Evolutionary conservation across 164 flowering plant genomes (phyloP), one percentile per base, ranked within the genome.

Genomic region (Litsea cubeba): DNA sequence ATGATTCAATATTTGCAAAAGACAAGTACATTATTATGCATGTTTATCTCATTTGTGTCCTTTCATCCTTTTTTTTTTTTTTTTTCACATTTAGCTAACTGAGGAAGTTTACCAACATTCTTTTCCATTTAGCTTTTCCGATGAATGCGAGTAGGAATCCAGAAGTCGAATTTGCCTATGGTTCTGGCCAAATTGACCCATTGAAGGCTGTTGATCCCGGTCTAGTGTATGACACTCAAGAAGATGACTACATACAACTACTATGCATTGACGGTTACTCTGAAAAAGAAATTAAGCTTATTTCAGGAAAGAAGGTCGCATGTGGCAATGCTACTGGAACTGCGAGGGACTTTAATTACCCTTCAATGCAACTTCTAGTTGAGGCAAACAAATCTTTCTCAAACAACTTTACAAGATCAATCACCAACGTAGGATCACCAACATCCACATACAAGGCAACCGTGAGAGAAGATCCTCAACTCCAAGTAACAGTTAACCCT

Each of bases 261-360:
- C 75, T 84, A 0, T 85, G 85, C 64, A 30, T 60, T 1, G 8
- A 60, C 17, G 82, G 81, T 1, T 79, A 71, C 26, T 18, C 46
- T 14, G 3, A 71, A 5, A 12, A 3, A 26, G 50, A 8, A 32
- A 3, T 82, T 6, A 50, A n/a, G 68, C 35, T 63, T 2, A 69
- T 81, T 20, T 22, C 78, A 22, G 81, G 79, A 18, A 40, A 35
- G 11, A 68, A 73, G 0, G 62, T 18, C 10, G 50, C 18, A 5
- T 78, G 80, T 35, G 85, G 90, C 81, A 76, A 86, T 1, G 66
- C 50, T 32, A 73, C 63, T 64, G 80, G 77, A 1, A 82, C 86
- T 14, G 69, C 88, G 86, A n/a, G 18, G 51, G 91, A 90, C 12
- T 85, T 89, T 28, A 92, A 92, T 79, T 92, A 92, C 71, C 97